phyloP scores from a whole-genome alignment of 371 early-diverging fungal species.

The Blakeslea trispora region DNA sequence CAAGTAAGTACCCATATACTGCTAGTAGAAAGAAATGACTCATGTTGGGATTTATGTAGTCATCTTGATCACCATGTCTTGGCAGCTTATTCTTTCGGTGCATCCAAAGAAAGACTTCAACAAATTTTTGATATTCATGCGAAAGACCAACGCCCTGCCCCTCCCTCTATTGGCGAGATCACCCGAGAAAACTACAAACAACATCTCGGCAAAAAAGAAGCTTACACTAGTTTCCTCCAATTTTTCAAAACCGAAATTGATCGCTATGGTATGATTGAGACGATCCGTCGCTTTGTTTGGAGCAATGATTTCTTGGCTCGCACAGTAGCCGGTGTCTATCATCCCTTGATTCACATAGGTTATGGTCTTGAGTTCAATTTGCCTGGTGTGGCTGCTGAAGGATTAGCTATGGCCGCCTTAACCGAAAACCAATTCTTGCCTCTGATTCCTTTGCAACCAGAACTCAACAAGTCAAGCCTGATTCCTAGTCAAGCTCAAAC shows the following conservation, averaged over 20 bases:
- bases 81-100: slow-evolving; percentile 59
- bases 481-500: slow-evolving; percentile 12
- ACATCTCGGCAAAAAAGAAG: slow-evolving; percentile 42
- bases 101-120: slow-evolving; percentile 45
- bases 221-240: slow-evolving; percentile 47
- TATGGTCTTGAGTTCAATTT: slow-evolving; percentile 68
- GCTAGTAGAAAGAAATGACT: not conserved
- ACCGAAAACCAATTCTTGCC: slow-evolving; percentile 27
- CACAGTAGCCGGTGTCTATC: slow-evolving; percentile 53
- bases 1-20: slow-evolving; percentile 30
- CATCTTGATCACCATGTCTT: slow-evolving; percentile 59
- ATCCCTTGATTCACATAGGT: slow-evolving; percentile 69
- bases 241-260: slow-evolving; percentile 56
- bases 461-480: not conserved
- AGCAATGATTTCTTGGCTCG: slow-evolving; percentile 45
- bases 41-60: slow-evolving; percentile 22
- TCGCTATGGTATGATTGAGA: slow-evolving; percentile 42
- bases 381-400: slow-evolving; percentile 55
- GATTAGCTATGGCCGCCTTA: slow-evolving; percentile 55
- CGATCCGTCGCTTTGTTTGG: slow-evolving; percentile 50
- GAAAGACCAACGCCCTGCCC: slow-evolving; percentile 33
- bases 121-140: slow-evolving; percentile 55
- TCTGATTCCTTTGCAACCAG: slow-evolving; percentile 20
- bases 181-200: slow-evolving; percentile 44
- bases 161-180: slow-evolving; percentile 29